Evolutionary conservation across 2,329 filamentous ascomycete species (phyloP), one percentile per base, ranked within the genome.

Genomic region (Sordariomycetes sp.): DNA sequence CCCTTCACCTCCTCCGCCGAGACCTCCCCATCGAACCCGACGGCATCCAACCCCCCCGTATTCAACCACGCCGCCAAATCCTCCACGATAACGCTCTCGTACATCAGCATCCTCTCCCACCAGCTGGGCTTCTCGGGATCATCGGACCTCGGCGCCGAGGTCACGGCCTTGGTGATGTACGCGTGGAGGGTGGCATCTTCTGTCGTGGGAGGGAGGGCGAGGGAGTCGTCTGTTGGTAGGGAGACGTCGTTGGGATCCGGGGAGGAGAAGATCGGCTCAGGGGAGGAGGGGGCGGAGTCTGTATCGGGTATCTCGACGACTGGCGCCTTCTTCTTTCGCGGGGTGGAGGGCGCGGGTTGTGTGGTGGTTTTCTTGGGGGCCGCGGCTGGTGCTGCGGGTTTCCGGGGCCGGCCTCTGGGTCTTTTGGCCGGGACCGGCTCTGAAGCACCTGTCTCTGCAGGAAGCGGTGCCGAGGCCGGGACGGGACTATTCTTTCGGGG

Each of bases 61-160:
- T 96, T 96, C 17, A 97, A 71, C 87, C 90, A 97, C 0, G 74
- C 71, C 0, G 91, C 80, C 15, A 99, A 74, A 62, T 96, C 90
- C 69, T 97, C 92, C 0, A 96, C 70, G 1, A 94, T 78, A 51
- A 99, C 86, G 0, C 92, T 90, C 64, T 97, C 91, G 67, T 95
- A 97, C 67, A 97, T 81, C 6, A 97, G 75, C 53, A 99, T 96
- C 71, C 90, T 95, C 70, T 97, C 90, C 63, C 95, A 78, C 89
- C 91, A 97, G 2, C 82, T 90, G 15, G 82, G 82, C 2, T 76
- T 67, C 7, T 62, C 61, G 1, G 76, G 70, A 61, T 84, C 73
- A 3, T 64, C 73, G 0, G 78, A 75, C 13, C 73, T 74, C 2
- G 81, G 75, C 3, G 76, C 73, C 1, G 72, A 71, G 10, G 65